These are phyloP conservation scores for Primulina huaijiensis DNA, from an alignment of 257 asterid genomes.

Conservation along the genomic window DNA sequence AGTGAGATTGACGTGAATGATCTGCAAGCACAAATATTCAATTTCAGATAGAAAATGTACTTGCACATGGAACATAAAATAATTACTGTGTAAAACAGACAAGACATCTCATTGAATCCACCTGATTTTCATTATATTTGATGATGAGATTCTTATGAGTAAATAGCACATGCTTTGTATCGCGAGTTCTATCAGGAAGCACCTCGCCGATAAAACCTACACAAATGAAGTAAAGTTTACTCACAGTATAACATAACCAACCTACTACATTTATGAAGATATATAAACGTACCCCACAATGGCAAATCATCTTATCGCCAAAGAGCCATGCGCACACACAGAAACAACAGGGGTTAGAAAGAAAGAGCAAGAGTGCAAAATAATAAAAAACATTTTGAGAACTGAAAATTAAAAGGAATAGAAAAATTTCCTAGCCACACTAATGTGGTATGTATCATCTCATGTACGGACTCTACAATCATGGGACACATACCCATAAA, in stretches of 20 bases:
- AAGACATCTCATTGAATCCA: conserved; percentile 20
- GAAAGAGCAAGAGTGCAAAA: not conserved
- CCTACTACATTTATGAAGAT: conserved; percentile 7
- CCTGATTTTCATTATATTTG: conserved; percentile 67
- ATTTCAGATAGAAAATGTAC: not conserved
- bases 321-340: conserved; percentile 24
- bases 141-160: conserved; percentile 64
- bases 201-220: conserved; percentile 71
- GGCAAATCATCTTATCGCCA: conserved; percentile 68
- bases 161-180: conserved; percentile 51
- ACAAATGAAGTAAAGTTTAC: conserved; percentile 17
- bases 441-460: too few relatives aligned
- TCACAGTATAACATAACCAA: conserved; percentile 15
- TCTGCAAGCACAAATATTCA: conserved; percentile 37
- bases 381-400: not conserved
- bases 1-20: conserved; percentile 66
- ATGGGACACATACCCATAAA: conserved; percentile 55
- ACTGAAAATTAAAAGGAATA: not conserved
- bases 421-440: not conserved
- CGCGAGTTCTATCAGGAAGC: conserved; percentile 52
- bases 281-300: conserved; percentile 60
- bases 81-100: not conserved
- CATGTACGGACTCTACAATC: conserved; percentile 6
- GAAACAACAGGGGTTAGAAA: conserved; percentile 35
- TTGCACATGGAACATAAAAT: not conserved